phyloP scores from a whole-genome alignment of 139 green algal species.

The Picochlorum sp. region DNA sequence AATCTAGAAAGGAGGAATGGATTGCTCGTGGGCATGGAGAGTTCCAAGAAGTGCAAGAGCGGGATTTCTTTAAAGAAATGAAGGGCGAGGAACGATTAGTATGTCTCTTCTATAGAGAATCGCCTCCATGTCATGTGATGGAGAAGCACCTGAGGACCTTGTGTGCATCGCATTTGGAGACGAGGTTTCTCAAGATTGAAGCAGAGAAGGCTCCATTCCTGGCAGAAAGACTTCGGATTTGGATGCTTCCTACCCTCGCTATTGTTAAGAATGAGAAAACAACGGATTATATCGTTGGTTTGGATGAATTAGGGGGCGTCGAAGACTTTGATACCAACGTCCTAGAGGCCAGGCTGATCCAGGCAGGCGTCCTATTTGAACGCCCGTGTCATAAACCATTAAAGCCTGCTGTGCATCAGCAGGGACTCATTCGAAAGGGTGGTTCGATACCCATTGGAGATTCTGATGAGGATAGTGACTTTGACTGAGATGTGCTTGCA shows the following conservation, averaged over 20 bases:
- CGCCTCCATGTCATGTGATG: slow-evolving; percentile 81
- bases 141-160: slow-evolving; percentile 33
- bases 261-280: slow-evolving; percentile 85
- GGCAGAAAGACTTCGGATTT: slow-evolving; percentile 76
- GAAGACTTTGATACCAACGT: slow-evolving; percentile 48
- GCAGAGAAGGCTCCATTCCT: slow-evolving; percentile 93
- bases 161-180: slow-evolving; percentile 55
- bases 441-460: slow-evolving; percentile 26
- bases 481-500: slow-evolving; percentile 37
- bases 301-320: slow-evolving; percentile 57
- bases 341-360: slow-evolving; percentile 12
- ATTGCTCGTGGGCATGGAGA: slow-evolving; percentile 80
- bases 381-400: slow-evolving; percentile 12
- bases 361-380: slow-evolving; percentile 24
- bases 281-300: slow-evolving; percentile 67
- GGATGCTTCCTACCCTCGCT: slow-evolving; percentile 90
- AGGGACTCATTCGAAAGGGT: slow-evolving; percentile 29
- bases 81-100: slow-evolving; percentile 88
- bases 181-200: slow-evolving; percentile 87
- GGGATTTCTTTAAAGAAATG: slow-evolving; percentile 92
- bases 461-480: slow-evolving; percentile 74
- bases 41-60: slow-evolving; percentile 70
- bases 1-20: slow-evolving; percentile 77
- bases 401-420: slow-evolving; percentile 20
- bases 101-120: slow-evolving; percentile 83